A percentile compares a stretch with the other conserved stretches of the same genome.
Evolutionary conservation across 2,329 filamentous ascomycete species (phyloP).

Genomic region (Teratosphaeria destructans): DNA sequence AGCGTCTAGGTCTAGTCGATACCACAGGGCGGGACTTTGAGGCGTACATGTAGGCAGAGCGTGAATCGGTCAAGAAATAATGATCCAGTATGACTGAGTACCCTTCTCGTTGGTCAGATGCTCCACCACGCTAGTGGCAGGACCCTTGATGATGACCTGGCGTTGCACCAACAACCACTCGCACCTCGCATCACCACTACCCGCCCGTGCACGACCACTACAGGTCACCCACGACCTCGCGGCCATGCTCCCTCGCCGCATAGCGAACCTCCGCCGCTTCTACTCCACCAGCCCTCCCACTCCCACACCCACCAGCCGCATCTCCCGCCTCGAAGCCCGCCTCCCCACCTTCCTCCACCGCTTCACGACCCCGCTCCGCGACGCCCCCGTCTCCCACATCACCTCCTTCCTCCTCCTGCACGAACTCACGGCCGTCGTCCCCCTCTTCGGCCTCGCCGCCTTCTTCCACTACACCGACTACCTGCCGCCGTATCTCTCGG

Average conservation of each 20-base stretch:
- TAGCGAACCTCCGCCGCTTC: background rate
- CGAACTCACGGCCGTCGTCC: slow-evolving; percentile 79
- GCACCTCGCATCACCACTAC: background rate
- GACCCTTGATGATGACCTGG: background rate
- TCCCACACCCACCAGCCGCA: slow-evolving; percentile 9
- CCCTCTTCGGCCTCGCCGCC: slow-evolving; percentile 62
- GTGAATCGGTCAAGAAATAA: background rate
- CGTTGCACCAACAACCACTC: background rate
- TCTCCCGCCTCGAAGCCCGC: slow-evolving; percentile 28
- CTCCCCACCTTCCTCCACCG: slow-evolving; percentile 57
- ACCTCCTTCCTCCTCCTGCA: slow-evolving; percentile 82
- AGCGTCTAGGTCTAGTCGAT: background rate
- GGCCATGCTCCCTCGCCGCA: background rate
- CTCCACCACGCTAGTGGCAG: background rate
- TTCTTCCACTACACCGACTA: slow-evolving; percentile 72
- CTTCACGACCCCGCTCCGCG: slow-evolving; percentile 59
- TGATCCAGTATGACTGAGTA: no score
- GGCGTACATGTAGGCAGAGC: background rate
- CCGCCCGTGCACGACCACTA: background rate
- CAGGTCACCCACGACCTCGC: background rate
- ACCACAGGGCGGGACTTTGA: background rate
- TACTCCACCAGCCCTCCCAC: background rate
- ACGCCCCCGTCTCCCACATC: slow-evolving; percentile 72
- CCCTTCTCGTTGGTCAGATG: background rate
- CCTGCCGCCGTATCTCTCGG: slow-evolving; percentile 50